Conservation (phyloP, 2,329 filamentous ascomycete genomes). For the Alternaria ethzedia region DNA sequence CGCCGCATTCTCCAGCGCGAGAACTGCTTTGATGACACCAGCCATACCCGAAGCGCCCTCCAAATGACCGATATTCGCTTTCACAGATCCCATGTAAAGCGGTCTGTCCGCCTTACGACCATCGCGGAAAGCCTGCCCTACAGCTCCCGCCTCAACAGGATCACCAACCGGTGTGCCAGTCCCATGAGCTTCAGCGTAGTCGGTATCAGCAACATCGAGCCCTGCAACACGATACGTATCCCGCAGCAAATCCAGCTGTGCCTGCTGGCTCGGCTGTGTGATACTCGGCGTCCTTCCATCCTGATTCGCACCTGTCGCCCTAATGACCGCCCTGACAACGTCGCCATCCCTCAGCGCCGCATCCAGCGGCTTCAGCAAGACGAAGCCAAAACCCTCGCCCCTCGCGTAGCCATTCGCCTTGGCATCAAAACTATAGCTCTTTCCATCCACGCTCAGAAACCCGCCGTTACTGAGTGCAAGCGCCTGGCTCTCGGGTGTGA, state of each 20-base stretch:
- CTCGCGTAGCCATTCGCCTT: slow-evolving; percentile 66
- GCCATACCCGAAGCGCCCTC: slow-evolving; percentile 26
- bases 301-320: slow-evolving; percentile 22
- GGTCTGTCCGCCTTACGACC: not conserved
- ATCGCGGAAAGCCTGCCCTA: slow-evolving; percentile 9
- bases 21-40: slow-evolving; percentile 29
- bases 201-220: slow-evolving; percentile 1
- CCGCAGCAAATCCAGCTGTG: slow-evolving; percentile 36
- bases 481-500: slow-evolving; percentile 7
- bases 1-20: slow-evolving; percentile 40
- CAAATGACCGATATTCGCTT: slow-evolving; percentile 30
- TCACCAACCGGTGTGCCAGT: slow-evolving; percentile 13
- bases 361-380: slow-evolving; percentile 56
- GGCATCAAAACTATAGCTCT: slow-evolving; percentile 1
- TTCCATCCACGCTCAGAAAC: slow-evolving; percentile 1
- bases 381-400: slow-evolving; percentile 64
- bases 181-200: slow-evolving; percentile 20
- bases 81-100: slow-evolving; percentile 20
- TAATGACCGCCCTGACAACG: slow-evolving; percentile 28
- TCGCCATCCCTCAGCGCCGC: slow-evolving; percentile 18
- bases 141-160: slow-evolving; percentile 11
- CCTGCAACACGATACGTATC: slow-evolving; percentile 8
- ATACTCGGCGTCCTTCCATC: slow-evolving; percentile 13
- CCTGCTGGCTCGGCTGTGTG: slow-evolving; percentile 50
- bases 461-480: slow-evolving; percentile 4